Base-by-base conservation (phyloP, 2,329 filamentous ascomycete genomes). In the Fusarium citri region DNA sequence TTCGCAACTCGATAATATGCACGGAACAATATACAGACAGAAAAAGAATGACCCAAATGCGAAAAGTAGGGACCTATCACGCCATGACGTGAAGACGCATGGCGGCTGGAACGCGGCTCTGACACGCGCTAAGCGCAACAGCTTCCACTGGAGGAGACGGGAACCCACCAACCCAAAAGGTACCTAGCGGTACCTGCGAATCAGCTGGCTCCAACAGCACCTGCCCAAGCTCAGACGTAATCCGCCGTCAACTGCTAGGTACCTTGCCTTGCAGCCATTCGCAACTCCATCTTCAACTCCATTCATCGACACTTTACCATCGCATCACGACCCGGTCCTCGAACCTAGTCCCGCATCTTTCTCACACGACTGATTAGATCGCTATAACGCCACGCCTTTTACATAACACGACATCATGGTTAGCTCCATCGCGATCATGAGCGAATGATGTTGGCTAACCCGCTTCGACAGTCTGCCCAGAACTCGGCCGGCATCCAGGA, bases 401-500 rank as follows among this genome's bases (percentile, higher is more conserved):
- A 55, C 45, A 48, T n/a, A 31, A 53, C 28, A 56, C 51, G 47
- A 48, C 64, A 69, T 55, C 62, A 75, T 74, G 73, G 72, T 76
- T 46, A 66, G 73, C 56, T 64, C 28, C 37, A 23, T 55, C 54
- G 45, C 53, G 42, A 50, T 8, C 42, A 53, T 56, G 26, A 54
- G 40, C 59, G 48, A 31, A 59, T 55, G 57, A 75, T 72, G 54
- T 56, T 72, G 63, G 71, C 75, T 77, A 69, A 76, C 65, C 50
- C 63, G 58, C 30, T 71, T 55, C 69, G 76, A 31, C 78, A 98
- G 95, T 96, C 96, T 81, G 96, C 95, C 80, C 96, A 98, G 85
- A 98, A 98, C 87, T 98, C 96, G 73, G 91, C 93, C 78, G 96
- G 96, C 83, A 99, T 99, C 81, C 95, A 98, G 85, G 98, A 95